Conservation (phyloP, 1,139 yeast genomes). For the Geotrichum candidum region DNA sequence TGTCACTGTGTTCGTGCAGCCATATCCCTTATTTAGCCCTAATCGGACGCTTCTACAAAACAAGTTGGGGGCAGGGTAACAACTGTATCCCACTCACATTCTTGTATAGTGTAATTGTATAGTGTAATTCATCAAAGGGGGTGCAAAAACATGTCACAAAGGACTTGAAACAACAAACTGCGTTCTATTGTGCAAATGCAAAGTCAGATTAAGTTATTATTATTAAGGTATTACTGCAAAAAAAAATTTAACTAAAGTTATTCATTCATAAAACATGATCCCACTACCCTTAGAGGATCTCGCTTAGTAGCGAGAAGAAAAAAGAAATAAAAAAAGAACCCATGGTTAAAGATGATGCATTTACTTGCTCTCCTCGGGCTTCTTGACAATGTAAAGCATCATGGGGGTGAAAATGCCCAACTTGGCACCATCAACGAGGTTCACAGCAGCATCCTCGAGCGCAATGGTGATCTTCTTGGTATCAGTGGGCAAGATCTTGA, state of each 20-base stretch:
- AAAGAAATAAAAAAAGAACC: background rate
- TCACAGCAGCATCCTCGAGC: slow-evolving; percentile 93
- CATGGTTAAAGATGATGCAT: background rate
- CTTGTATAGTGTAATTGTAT: too few relatives aligned
- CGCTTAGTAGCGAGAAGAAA: background rate
- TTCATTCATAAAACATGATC: background rate
- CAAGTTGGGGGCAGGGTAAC: too few relatives aligned
- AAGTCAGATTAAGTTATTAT: background rate
- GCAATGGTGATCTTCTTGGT: slow-evolving; percentile 87
- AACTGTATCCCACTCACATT: too few relatives aligned
- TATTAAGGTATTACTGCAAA: background rate
- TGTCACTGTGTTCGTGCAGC: too few relatives aligned
- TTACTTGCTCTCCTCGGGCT: slow-evolving; percentile 44
- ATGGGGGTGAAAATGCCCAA: slow-evolving; percentile 88
- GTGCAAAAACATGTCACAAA: too few relatives aligned
- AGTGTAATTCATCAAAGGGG: too few relatives aligned
- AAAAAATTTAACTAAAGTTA: background rate
- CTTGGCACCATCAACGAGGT: slow-evolving; percentile 89
- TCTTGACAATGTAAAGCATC: slow-evolving; percentile 85
- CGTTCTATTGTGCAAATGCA: background rate
- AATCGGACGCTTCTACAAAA: too few relatives aligned
- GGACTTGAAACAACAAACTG: too few relatives aligned
- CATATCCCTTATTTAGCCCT: too few relatives aligned
- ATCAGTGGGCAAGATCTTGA: slow-evolving; percentile 91
- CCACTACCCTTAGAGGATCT: background rate